Percentiles rank a stretch among this genome's conserved stretches.
phyloP scores from a whole-genome alignment of 225 moss, liverwort and hornwort genomes.

The Sphagnum tenellum region DNA sequence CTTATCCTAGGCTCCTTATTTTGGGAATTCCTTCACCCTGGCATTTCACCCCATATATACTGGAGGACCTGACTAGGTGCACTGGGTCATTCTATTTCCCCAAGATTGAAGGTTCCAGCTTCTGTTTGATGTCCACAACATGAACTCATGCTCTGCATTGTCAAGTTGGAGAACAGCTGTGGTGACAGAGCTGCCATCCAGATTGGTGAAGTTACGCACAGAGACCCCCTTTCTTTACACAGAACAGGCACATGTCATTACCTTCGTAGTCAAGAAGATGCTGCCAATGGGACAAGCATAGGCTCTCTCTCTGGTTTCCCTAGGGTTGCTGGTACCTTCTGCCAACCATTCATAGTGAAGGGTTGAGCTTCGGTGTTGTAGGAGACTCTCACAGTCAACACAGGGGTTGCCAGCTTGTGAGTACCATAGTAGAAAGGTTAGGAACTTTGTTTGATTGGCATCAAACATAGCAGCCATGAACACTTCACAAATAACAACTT shows the following conservation, averaged over 20 bases:
- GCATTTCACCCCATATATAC: too few relatives aligned
- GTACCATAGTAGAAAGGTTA: slow-evolving; percentile 79
- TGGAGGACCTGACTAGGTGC: slow-evolving; percentile 28
- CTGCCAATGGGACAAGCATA: slow-evolving; percentile 74
- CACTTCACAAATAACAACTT: slow-evolving; percentile 96
- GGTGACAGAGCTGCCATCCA: slow-evolving; percentile 52
- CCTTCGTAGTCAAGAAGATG: slow-evolving; percentile 68
- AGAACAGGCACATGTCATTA: slow-evolving; percentile 54
- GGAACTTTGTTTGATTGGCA: slow-evolving; percentile 66
- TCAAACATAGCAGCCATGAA: slow-evolving; percentile 95
- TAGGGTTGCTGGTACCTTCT: slow-evolving; percentile 76
- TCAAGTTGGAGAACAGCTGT: slow-evolving; percentile 71
- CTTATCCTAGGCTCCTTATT: too few relatives aligned
- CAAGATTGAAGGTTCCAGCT: slow-evolving; percentile 73
- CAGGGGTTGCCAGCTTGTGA: slow-evolving; percentile 83
- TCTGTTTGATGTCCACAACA: slow-evolving; percentile 50
- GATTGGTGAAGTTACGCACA: slow-evolving; percentile 46
- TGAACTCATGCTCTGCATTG: slow-evolving; percentile 83
- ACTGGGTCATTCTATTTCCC: slow-evolving; percentile 92
- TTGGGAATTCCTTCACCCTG: too few relatives aligned
- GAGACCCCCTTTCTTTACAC: slow-evolving; percentile 56
- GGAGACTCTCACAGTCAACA: slow-evolving; percentile 53
- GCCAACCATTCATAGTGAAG: slow-evolving; percentile 48
- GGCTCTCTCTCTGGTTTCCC: slow-evolving; percentile 82
- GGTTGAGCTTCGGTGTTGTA: slow-evolving; percentile 54